phyloP scores from a whole-genome alignment of 148 eudicot species.

The Heliamphora exappendiculata region DNA sequence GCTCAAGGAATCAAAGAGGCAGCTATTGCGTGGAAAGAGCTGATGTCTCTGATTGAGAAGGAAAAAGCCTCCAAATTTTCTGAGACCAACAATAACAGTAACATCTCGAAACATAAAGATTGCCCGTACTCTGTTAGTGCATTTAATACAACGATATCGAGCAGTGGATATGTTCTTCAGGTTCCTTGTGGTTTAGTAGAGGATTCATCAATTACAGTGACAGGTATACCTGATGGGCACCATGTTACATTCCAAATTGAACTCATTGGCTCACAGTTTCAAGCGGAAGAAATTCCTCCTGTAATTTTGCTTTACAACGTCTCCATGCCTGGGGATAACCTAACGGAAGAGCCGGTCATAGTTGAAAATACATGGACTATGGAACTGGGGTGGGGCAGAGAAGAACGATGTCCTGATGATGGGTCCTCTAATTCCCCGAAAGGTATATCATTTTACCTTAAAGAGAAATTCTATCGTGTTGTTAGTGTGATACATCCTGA shows the following conservation, averaged over 20 bases:
- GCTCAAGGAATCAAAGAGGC: constrained; percentile 45
- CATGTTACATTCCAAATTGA: constrained; percentile 66
- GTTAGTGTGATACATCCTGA: background rate
- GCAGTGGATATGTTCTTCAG: constrained; percentile 22
- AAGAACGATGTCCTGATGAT: constrained; percentile 64
- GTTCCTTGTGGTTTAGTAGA: constrained; percentile 84
- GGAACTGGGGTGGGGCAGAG: constrained; percentile 78
- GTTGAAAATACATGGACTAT: constrained; percentile 75
- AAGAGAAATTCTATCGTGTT: background rate
- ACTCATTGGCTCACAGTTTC: constrained; percentile 44
- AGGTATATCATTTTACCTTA: constrained; percentile 28
- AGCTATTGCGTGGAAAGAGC: constrained; percentile 30
- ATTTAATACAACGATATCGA: constrained; percentile 15
- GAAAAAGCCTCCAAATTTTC: constrained; percentile 15
- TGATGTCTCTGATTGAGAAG: constrained; percentile 21
- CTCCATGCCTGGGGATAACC: constrained; percentile 63
- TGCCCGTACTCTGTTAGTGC: constrained; percentile 35
- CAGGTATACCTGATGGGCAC: constrained; percentile 63
- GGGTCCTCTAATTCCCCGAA: constrained; percentile 30
- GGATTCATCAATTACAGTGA: constrained; percentile 77
- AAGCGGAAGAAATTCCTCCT: constrained; percentile 50
- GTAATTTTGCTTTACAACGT: constrained; percentile 60
- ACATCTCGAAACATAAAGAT: constrained; percentile 4
- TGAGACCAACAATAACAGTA: background rate
- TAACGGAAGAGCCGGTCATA: constrained; percentile 57